Evolutionary conservation across 1,284 basidiomycete species (phyloP), one percentile per base, ranked within the genome.

Genomic region (Tilletiopsis washingtonensis): DNA sequence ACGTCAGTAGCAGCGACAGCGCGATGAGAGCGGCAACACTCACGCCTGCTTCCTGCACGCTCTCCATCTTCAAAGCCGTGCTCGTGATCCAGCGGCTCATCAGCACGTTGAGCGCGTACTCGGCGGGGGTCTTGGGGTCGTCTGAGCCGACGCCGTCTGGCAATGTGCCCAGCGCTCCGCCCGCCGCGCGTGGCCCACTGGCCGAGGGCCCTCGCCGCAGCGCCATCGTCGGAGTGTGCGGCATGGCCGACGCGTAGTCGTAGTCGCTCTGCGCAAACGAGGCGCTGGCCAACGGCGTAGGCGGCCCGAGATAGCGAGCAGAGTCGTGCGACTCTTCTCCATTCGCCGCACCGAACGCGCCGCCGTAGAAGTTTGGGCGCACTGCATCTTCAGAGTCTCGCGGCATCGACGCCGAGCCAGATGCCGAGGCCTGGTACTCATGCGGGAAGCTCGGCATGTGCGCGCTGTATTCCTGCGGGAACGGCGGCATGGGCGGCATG

Each of bases 101-200:
- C 9, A 71, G 59, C 21, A 69, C 64, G 53, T 69, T 65, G 40
- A 69, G 53, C 11, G 68, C 68, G 34, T 66, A 68, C 17, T 64
- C 63, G 34, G 62, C 53, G 3, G 68, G 67, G 11, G 54, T 54
- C 21, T 49, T 50, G 2, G 64, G 59, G 17, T 64, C 62, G 12
- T 53, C 24, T 5, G 49, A 46, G 19, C 62, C 60, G n/a, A 62
- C 55, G 29, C 62, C 62, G 2, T 50, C 17, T 9, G 66, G 61
- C 17, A 65, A 49, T 25, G 62, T 51, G 14, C 56, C 60, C 1
- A 64, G 52, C 5, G 52, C 54, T 19, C 54, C 53, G 9, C 45
- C 48, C n/a, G 34, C 60, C 57, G 3, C 54, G 34, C 32, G 55
- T 58, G 44, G 48, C 40, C 39, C 39, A 40, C 39, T 23, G 6